phyloP scores from a whole-genome alignment of 495 filamentous ascomycete species.

The Penicillium diatomitis region DNA sequence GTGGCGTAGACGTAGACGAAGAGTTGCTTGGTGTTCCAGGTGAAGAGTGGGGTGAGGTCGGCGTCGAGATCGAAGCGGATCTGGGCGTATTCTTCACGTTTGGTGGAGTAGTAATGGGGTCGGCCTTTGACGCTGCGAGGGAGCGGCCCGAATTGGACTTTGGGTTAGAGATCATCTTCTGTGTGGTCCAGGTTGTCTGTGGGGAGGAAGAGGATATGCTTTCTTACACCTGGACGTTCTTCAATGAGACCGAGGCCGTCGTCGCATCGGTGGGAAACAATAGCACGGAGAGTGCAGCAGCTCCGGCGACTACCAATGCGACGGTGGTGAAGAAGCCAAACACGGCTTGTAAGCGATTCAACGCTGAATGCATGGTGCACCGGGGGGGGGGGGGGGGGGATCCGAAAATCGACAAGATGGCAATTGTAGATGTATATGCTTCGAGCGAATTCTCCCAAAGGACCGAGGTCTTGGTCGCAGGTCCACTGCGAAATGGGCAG shows the following conservation, averaged over 20 bases:
- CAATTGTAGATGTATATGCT: too few species aligned
- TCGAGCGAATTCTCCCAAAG: too few species aligned
- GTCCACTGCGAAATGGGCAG: background rate
- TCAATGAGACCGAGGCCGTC: constrained; percentile 53
- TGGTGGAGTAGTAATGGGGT: constrained; percentile 86
- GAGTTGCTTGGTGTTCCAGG: constrained; percentile 99
- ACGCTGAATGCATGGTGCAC: constrained; percentile 71
- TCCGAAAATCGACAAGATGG: background rate
- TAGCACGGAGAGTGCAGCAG: constrained; percentile 72
- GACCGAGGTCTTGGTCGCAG: background rate
- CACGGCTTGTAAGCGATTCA: constrained; percentile 78
- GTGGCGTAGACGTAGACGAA: constrained; percentile 90
- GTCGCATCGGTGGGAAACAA: constrained; percentile 57
- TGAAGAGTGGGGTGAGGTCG: constrained; percentile 86
- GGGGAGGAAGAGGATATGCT: background rate
- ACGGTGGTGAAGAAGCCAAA: constrained; percentile 98
- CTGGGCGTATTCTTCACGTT: constrained; percentile 89
- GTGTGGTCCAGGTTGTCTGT: background rate
- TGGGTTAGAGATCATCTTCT: too few species aligned
- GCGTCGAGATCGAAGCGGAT: constrained; percentile 86
- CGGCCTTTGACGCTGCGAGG: constrained; percentile 64
- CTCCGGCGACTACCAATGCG: constrained; percentile 65
- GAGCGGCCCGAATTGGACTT: too few species aligned
- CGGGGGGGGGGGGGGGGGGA: background rate
- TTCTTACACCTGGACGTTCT: constrained; percentile 82